Evolutionary conservation across 495 filamentous ascomycete species (phyloP), one percentile per base, ranked within the genome.

Genomic region (Hypoxylon crocopeplum): DNA sequence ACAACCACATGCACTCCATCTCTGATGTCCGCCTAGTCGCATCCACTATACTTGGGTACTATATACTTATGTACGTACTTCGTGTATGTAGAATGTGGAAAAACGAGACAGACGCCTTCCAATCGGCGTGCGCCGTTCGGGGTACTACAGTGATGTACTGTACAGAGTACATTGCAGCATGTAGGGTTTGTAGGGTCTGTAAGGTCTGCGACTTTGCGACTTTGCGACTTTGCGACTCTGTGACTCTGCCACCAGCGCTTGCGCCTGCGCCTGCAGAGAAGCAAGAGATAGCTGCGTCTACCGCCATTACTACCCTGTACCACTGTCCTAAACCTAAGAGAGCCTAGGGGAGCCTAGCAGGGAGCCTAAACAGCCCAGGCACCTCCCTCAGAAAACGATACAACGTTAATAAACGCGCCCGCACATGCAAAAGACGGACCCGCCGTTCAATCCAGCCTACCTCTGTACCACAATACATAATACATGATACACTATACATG

Each of bases 371-470:
- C 15, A 33, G 27, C 24, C 38, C 46, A 37, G 19, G 33, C 13
- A 25, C 34, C 37, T 45, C 46, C 37, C 38, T 61, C 21, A 37
- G 24, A 38, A 11, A 15, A 40, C 52, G 36, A 58, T 64, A 46
- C 48, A 48, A 64, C 60, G 19, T 63, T 48, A 57, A 63, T 63
- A 57, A 57, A 58, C 54, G 59, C 59, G 52, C 47, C 47, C 34
- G 47, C 51, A 45, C 50, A 27, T 45, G 39, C 22, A 57, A 57
- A 46, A 52, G 52, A 47, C 59, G 52, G 59, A 51, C 53, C 59
- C 47, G 41, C 47, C 48, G 24, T 50, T n/a, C 19, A 48, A 45
- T 36, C 42, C 17, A 36, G 38, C n/a, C 11, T 30, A n/a, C 13
- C 6, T 33, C 25, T 48, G 53, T 48, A 56, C 27, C 24, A 30